phyloP scores from a whole-genome alignment of 768 basidiomycete species.

The Amanita thiersii region DNA sequence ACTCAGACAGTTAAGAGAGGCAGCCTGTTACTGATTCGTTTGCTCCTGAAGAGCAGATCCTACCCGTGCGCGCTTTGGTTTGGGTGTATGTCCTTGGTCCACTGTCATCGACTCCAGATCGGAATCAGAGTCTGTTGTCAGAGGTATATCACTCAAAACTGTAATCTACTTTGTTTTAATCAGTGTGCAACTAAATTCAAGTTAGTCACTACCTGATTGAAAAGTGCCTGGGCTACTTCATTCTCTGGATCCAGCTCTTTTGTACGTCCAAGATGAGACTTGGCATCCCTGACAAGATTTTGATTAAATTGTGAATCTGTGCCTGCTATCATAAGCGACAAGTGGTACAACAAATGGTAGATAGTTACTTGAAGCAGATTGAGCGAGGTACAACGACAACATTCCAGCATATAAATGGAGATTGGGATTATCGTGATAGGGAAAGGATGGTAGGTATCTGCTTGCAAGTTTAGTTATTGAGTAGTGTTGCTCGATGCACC shows the following conservation, averaged over 20 bases:
- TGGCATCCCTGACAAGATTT: constrained; percentile 42
- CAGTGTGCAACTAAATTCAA: background rate
- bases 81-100: constrained; percentile 15
- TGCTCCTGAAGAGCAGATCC: constrained; percentile 3
- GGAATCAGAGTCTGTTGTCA: constrained; percentile 8
- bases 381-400: constrained; percentile 56
- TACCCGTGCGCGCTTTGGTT: constrained; percentile 28
- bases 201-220: constrained; percentile 34
- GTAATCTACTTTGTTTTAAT: background rate
- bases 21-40: background rate
- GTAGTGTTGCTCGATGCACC: constrained; percentile 14
- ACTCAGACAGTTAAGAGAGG: constrained; percentile 25
- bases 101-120: constrained; percentile 16
- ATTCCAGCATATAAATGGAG: constrained; percentile 83
- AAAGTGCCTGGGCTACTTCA: constrained; percentile 40
- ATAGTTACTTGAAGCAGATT: constrained; percentile 16
- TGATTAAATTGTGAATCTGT: constrained; percentile 16
- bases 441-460: constrained; percentile 83
- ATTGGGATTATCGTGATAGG: constrained; percentile 74
- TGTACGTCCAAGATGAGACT: constrained; percentile 59
- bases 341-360: background rate
- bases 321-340: background rate
- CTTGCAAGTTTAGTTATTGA: constrained; percentile 8
- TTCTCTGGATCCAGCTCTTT: constrained; percentile 51
- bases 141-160: background rate